Conservation (phyloP, 208 protist species). For the Endotrypanum monterogeii region DNA sequence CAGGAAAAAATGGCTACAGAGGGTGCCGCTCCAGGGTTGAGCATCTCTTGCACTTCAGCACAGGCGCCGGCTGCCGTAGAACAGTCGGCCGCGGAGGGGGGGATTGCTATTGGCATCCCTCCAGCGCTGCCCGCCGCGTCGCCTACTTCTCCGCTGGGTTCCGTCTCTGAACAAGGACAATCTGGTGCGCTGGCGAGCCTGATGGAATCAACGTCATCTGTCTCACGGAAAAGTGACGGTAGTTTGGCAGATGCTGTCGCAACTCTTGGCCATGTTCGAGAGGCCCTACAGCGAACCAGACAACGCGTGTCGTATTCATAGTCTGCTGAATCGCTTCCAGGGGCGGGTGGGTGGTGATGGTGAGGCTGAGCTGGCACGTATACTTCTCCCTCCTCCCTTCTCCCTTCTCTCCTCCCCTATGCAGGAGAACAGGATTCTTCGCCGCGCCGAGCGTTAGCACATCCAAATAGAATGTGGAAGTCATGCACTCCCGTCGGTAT, state of each 20-base stretch:
- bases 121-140: not conserved
- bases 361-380: not conserved
- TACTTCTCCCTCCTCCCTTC: not conserved
- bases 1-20: not conserved
- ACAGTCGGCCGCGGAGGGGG: not conserved
- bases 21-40: not conserved
- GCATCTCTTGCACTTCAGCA: not conserved
- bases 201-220: not conserved
- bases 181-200: not conserved
- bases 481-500: too few relatives aligned
- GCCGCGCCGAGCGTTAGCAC: not conserved
- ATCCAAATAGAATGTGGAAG: not conserved
- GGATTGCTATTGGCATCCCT: not conserved
- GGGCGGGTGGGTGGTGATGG: too few relatives aligned
- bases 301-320: constrained; percentile 13
- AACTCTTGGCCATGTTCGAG: constrained; percentile 40
- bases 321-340: not conserved
- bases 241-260: constrained; percentile 9
- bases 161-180: not conserved
- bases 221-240: not conserved
- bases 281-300: constrained; percentile 35
- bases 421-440: not conserved
- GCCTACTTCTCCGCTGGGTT: not conserved
- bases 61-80: not conserved
- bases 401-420: not conserved